These are phyloP conservation scores for Stereum hirsutum DNA, from an alignment of 1,284 basidiomycete species.

Conservation along the genomic window DNA sequence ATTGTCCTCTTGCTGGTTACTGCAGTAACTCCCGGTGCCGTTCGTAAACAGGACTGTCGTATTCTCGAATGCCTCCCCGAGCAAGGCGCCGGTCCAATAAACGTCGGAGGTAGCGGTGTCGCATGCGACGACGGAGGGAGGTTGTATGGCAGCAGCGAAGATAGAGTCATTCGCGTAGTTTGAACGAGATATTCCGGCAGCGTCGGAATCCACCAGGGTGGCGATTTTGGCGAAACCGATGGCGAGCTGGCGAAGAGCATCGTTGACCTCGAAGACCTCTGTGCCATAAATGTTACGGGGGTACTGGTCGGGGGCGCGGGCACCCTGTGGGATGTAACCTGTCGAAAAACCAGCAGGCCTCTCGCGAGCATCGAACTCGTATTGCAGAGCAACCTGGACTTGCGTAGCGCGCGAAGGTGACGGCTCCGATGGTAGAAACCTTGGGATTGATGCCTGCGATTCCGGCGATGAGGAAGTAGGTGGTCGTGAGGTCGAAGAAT, in stretches of 20 bases:
- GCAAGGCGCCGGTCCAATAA: slow-evolving; percentile 31
- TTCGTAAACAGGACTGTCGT: slow-evolving; percentile 30
- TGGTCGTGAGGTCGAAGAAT: slow-evolving; percentile 31
- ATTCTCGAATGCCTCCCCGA: slow-evolving; percentile 31
- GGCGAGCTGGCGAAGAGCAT: slow-evolving; percentile 29
- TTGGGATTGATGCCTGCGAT: slow-evolving; percentile 37
- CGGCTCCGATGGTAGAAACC: slow-evolving; percentile 30
- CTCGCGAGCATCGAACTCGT: slow-evolving; percentile 37
- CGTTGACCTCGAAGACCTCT: slow-evolving; percentile 42
- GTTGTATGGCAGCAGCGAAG: slow-evolving; percentile 14
- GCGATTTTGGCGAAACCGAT: slow-evolving; percentile 23
- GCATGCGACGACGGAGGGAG: slow-evolving; percentile 26
- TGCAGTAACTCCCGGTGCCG: slow-evolving; percentile 28
- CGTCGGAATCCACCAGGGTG: slow-evolving; percentile 25
- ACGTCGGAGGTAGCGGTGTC: slow-evolving; percentile 33
- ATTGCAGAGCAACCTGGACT: slow-evolving; percentile 35
- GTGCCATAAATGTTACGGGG: slow-evolving; percentile 33
- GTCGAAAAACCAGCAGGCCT: slow-evolving; percentile 32
- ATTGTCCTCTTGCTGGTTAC: slow-evolving; percentile 42
- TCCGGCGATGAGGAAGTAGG: slow-evolving; percentile 40
- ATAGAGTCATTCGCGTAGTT: slow-evolving; percentile 18
- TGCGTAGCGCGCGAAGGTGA: slow-evolving; percentile 33
- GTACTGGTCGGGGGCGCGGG: slow-evolving; percentile 21
- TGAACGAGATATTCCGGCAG: slow-evolving; percentile 23
- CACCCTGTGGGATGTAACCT: slow-evolving; percentile 31